A percentile compares a stretch with the other conserved stretches of the same genome.
Evolutionary conservation across 83 land plant genomes (phyloP).

Genomic region (Diphasiastrum complanatum): DNA sequence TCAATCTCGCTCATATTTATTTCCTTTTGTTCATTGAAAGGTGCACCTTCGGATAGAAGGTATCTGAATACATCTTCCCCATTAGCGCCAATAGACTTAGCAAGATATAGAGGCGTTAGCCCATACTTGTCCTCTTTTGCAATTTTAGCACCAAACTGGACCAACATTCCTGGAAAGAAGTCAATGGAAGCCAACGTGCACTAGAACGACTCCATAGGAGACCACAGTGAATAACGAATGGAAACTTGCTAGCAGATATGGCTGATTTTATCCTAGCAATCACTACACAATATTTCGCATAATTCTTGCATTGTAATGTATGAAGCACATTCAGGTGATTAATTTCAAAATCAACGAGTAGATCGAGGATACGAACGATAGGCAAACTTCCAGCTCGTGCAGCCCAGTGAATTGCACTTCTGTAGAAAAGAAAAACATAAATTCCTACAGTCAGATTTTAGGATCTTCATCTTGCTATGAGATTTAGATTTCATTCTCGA

Average conservation of each 20-base stretch:
- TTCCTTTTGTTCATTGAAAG: conserved; percentile 22
- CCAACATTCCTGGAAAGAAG: conserved; percentile 12
- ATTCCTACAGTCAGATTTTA: neutral
- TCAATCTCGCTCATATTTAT: too few relatives aligned
- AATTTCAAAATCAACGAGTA: neutral
- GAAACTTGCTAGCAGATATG: neutral
- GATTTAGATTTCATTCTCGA: neutral
- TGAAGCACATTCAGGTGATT: neutral
- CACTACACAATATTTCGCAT: too few relatives aligned
- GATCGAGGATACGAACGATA: conserved; percentile 36
- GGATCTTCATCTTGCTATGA: neutral
- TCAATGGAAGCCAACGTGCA: neutral
- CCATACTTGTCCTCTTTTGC: conserved; percentile 25
- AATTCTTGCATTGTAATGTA: neutral
- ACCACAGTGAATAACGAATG: neutral
- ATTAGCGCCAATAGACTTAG: conserved; percentile 15
- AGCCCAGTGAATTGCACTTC: conserved; percentile 40
- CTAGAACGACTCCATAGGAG: neutral
- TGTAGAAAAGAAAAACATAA: conserved; percentile 4
- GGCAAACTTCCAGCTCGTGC: conserved; percentile 31
- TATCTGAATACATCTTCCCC: conserved; percentile 27
- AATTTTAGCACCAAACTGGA: conserved; percentile 24
- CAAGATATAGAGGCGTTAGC: conserved; percentile 24
- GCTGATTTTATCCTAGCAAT: conserved; percentile 1
- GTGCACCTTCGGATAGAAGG: conserved; percentile 25